A percentile compares a stretch with the other conserved stretches of the same genome.
These are phyloP conservation scores for Picea glauca DNA, from an alignment of 75 land plant genomes.

Conservation along the genomic window DNA sequence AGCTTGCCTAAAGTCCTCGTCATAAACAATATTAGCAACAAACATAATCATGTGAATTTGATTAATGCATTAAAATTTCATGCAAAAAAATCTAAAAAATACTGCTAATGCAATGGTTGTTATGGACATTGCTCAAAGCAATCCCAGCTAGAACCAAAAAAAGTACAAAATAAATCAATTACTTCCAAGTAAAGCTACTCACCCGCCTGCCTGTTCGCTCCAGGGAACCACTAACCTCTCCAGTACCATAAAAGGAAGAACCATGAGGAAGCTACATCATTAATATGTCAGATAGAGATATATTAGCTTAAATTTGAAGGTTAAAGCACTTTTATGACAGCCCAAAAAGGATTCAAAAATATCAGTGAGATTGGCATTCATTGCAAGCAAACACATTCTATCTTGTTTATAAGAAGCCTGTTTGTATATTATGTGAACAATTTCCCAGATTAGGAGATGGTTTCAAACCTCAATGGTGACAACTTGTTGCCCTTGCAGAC, in stretches of 20 bases:
- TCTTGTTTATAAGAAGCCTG: too few species aligned
- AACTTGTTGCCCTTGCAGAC: slow-evolving; percentile 52
- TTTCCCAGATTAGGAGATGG: not conserved
- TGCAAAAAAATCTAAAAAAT: not conserved
- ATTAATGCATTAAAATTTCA: not conserved
- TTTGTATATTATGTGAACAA: not conserved
- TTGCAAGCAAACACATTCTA: too few species aligned
- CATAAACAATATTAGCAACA: not conserved
- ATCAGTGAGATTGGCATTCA: too few species aligned
- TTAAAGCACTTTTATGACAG: not conserved
- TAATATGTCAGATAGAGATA: not conserved
- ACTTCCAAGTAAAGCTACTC: slow-evolving; percentile 8
- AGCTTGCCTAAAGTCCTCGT: not conserved
- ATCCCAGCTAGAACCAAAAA: not conserved
- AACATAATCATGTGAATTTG: slow-evolving; percentile 1
- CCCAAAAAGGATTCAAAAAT: not conserved
- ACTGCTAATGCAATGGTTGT: not conserved
- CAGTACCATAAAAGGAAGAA: slow-evolving; percentile 91
- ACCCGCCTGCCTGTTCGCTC: slow-evolving; percentile 96
- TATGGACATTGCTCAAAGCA: not conserved
- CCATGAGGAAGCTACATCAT: slow-evolving; percentile 71
- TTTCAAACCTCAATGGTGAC: slow-evolving; percentile 57
- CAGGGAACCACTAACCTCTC: slow-evolving; percentile 88
- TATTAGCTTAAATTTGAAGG: not conserved
- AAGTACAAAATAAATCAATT: not conserved